A percentile compares a stretch with the other conserved stretches of the same genome.
Conservation (phyloP, 164 flowering plant genomes). For the grape (Vitis vinifera) region DNA sequence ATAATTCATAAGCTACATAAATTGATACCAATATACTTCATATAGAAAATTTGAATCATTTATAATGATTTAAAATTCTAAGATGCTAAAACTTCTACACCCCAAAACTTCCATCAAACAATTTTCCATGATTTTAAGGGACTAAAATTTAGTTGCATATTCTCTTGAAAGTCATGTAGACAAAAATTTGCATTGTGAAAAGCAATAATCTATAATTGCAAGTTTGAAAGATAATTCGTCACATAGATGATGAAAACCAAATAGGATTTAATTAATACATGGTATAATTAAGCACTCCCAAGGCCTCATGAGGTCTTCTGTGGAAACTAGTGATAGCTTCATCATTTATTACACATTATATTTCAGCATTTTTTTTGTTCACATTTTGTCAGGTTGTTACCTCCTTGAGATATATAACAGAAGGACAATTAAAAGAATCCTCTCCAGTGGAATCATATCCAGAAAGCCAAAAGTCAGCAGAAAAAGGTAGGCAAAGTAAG, state of each 20-base stretch:
- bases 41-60: background rate
- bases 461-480: background rate
- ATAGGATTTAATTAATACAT: background rate
- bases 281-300: background rate
- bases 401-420: slow-evolving; percentile 5
- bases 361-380: background rate
- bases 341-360: background rate
- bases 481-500: background rate
- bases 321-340: background rate
- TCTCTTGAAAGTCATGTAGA: background rate
- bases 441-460: background rate
- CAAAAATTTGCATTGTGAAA: background rate
- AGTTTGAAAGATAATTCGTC: background rate
- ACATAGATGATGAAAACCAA: background rate
- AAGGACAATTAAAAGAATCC: background rate
- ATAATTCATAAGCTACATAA: background rate
- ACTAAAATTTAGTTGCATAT: background rate
- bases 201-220: background rate
- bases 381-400: slow-evolving; percentile 6
- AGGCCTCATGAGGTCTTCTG: background rate
- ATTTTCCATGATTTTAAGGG: background rate
- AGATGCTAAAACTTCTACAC: background rate
- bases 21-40: background rate
- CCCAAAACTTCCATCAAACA: background rate
- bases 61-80: background rate